Evolutionary conservation across 345 rosid genomes (phyloP).

Genomic region (rapeseed (Brassica napus)): DNA sequence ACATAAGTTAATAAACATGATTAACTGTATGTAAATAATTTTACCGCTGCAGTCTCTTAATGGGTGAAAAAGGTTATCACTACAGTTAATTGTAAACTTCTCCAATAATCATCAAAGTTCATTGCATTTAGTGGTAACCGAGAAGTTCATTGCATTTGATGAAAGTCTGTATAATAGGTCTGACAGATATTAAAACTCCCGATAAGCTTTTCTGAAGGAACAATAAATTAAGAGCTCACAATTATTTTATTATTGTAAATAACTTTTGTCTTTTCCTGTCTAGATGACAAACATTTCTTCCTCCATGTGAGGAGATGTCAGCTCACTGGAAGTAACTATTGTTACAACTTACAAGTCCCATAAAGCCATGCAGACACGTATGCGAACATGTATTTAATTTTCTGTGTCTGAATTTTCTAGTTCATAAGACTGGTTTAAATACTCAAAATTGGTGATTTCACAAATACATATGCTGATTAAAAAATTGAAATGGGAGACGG

Average conservation of each 20-base stretch:
- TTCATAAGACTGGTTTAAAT: slow-evolving; percentile 30
- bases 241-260: slow-evolving; percentile 1
- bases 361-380: slow-evolving; percentile 27
- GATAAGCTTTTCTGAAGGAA: slow-evolving; percentile 27
- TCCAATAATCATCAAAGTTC: slow-evolving; percentile 29
- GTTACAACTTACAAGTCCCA: slow-evolving; percentile 8
- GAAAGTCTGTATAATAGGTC: slow-evolving; percentile 3
- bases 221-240: slow-evolving; percentile 12
- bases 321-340: slow-evolving; percentile 26
- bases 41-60: slow-evolving; percentile 4
- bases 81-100: background rate
- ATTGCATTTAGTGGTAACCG: slow-evolving; percentile 30
- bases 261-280: slow-evolving; percentile 3
- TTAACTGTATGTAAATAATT: slow-evolving; percentile 2
- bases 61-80: background rate
- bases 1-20: background rate
- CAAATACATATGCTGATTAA: background rate
- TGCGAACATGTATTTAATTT: slow-evolving; percentile 22
- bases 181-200: slow-evolving; percentile 24
- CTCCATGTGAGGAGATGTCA: slow-evolving; percentile 45
- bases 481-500: background rate
- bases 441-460: slow-evolving; percentile 3
- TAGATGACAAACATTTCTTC: slow-evolving; percentile 40
- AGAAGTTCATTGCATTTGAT: slow-evolving; percentile 35
- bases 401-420: slow-evolving; percentile 18